Base-by-base conservation (phyloP, 257 asterid species). In the Verbena officinalis region DNA sequence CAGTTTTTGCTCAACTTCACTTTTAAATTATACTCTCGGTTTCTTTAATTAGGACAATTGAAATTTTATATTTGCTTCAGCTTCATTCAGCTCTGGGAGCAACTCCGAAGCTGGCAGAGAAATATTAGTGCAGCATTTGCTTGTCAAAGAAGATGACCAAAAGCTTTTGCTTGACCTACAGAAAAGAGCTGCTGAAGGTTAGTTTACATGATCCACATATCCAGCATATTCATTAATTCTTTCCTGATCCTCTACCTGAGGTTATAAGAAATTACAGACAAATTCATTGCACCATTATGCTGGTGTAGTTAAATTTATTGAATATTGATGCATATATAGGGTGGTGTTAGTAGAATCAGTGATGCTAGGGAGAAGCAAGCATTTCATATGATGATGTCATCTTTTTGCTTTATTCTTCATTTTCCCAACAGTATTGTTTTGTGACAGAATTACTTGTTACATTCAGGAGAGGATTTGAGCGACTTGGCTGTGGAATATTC, bases 401-500 rank as follows among this genome's bases (percentile, higher is more conserved):
- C 10, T 68, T 62, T 48, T n/a, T n/a, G n/a, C n/a, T n/a, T n/a
- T n/a, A 13, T 4, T 15, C 67, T 63, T 65, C 55, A 49, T 51
- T 73, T 24, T 42, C 56, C 59, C 38, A 19, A 13, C 17, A 2
- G 30, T 31, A 12, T 64, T 53, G 24, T 53, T 58, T 72, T 55
- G 59, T 76, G 77, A 74, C 69, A 59, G 17, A 59, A 56, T 45
- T 72, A 62, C 67, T 62, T 77, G 19, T 80, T 66, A 43, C 30
- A 40, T 76, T 67, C 86, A 93, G 97, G 97, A 62, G 97, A 93
- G 86, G 99, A 90, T 76, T 80, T 93, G 69, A 84, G 99, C 65
- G 91, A 93, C 76, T 80, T 93, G 94, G 99, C 97, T 55, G 83
- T 83, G 69, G 90, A 87, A 63, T 76, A 87, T 76, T 93, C 99